These are phyloP conservation scores for Rhodotorula sp. DNA, from an alignment of 1,284 basidiomycete genomes.

Conservation along the genomic window DNA sequence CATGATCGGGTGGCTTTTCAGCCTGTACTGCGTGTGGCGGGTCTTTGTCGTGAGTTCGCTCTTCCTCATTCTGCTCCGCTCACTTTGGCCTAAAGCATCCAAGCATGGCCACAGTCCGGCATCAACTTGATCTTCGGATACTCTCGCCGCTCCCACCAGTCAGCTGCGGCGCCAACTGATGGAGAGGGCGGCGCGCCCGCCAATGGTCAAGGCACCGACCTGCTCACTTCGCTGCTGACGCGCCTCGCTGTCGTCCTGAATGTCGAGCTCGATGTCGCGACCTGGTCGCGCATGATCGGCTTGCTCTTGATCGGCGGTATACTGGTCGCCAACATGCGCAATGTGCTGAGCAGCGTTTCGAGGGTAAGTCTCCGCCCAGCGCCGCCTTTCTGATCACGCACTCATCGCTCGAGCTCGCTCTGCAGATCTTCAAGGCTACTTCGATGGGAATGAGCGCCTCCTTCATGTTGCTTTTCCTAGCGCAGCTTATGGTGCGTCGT, in stretches of 20 bases:
- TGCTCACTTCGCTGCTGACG: conserved; percentile 46
- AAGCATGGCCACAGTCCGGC: conserved; percentile 42
- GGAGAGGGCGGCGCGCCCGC: neutral
- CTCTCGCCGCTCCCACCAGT: conserved; percentile 25
- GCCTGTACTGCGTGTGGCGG: conserved; percentile 51
- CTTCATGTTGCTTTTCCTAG: conserved; percentile 53
- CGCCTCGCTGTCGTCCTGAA: conserved; percentile 48
- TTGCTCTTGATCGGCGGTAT: conserved; percentile 52
- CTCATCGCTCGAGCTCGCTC: neutral
- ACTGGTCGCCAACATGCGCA: conserved; percentile 52
- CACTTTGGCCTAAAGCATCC: conserved; percentile 2
- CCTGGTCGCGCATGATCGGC: conserved; percentile 51
- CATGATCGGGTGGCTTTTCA: conserved; percentile 49
- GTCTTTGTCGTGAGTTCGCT: conserved; percentile 43
- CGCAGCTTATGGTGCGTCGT: conserved; percentile 50
- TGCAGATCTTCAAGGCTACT: conserved; percentile 50
- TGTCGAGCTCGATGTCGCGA: conserved; percentile 50
- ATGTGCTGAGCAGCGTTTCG: conserved; percentile 51
- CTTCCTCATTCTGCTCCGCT: neutral
- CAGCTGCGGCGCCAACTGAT: neutral
- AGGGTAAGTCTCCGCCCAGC: conserved; percentile 23
- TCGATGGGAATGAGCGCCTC: conserved; percentile 51
- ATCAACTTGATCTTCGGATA: conserved; percentile 50
- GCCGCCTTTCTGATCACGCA: too few relatives aligned
- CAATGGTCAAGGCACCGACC: conserved; percentile 36